These are phyloP conservation scores for Boehmeria nivea DNA, from an alignment of 306 rosid species.

Conservation along the genomic window DNA sequence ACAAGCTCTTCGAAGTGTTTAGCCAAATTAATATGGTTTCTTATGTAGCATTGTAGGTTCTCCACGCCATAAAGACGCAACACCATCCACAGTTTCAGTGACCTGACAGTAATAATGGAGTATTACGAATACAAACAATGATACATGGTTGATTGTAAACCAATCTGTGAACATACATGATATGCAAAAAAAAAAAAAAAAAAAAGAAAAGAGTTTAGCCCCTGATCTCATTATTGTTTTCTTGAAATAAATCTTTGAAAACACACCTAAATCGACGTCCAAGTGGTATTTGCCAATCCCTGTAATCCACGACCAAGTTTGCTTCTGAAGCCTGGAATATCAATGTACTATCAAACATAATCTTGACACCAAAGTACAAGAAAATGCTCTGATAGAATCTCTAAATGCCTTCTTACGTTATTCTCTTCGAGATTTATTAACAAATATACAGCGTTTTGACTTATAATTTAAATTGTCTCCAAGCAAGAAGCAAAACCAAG, in stretches of 20 bases:
- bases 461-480: too few relatives aligned
- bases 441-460: too few relatives aligned
- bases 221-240: not conserved
- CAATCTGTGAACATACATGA: not conserved
- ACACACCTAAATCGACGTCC: constrained; percentile 94
- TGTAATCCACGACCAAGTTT: constrained; percentile 77
- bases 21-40: constrained; percentile 75
- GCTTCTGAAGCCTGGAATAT: constrained; percentile 68
- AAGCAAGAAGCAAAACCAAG: too few relatives aligned
- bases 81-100: constrained; percentile 92
- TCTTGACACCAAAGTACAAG: not conserved
- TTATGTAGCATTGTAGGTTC: constrained; percentile 57
- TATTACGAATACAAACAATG: constrained; percentile 3
- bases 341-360: constrained; percentile 11
- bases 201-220: not conserved
- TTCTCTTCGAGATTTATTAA: too few relatives aligned
- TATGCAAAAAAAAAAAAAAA: not conserved
- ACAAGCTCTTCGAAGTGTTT: constrained; percentile 59
- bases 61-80: constrained; percentile 82
- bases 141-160: not conserved
- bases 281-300: constrained; percentile 96
- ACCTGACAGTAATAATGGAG: constrained; percentile 38
- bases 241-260: constrained; percentile 16
- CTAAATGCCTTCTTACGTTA: too few relatives aligned
- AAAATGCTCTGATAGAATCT: too few relatives aligned